Percentiles rank a stretch among this genome's conserved stretches.
Evolutionary conservation across 148 eudicot species (phyloP).

Genomic region (Oxyria digyna): DNA sequence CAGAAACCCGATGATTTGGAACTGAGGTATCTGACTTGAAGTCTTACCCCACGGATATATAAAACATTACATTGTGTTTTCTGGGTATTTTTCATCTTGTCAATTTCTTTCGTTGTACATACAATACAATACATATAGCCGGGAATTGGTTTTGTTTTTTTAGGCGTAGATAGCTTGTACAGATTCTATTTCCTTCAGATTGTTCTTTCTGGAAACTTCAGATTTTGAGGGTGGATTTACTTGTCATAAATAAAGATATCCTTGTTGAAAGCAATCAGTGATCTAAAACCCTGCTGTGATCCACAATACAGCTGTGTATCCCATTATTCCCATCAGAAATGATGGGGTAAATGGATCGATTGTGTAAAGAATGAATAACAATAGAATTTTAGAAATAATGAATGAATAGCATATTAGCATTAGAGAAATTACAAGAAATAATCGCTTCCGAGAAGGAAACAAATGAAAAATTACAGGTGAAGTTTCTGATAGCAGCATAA

Average conservation of each 20-base stretch:
- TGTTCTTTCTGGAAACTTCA: background rate
- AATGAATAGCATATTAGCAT: background rate
- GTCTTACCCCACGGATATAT: too few relatives aligned
- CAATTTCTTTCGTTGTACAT: background rate
- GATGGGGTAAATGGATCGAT: too few relatives aligned
- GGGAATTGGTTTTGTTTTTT: background rate
- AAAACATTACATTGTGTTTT: background rate
- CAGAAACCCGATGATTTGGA: conserved; percentile 73
- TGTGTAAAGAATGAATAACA: too few relatives aligned
- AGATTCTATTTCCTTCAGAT: background rate
- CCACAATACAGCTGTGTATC: too few relatives aligned
- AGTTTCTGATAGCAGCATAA: background rate
- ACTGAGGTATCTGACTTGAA: conserved; percentile 17
- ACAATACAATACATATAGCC: background rate
- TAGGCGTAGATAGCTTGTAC: background rate
- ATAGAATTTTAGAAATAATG: too few relatives aligned
- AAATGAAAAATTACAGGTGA: background rate
- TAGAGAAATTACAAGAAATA: too few relatives aligned
- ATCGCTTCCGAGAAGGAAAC: background rate
- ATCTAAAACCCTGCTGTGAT: too few relatives aligned
- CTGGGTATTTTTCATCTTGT: background rate
- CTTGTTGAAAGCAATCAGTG: too few relatives aligned
- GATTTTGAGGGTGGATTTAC: background rate
- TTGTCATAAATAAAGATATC: too few relatives aligned
- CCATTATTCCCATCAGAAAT: too few relatives aligned